Evolutionary conservation across 176 grass and related monocot genomes (phyloP).

Genomic region (Bonia amplexicaulis): DNA sequence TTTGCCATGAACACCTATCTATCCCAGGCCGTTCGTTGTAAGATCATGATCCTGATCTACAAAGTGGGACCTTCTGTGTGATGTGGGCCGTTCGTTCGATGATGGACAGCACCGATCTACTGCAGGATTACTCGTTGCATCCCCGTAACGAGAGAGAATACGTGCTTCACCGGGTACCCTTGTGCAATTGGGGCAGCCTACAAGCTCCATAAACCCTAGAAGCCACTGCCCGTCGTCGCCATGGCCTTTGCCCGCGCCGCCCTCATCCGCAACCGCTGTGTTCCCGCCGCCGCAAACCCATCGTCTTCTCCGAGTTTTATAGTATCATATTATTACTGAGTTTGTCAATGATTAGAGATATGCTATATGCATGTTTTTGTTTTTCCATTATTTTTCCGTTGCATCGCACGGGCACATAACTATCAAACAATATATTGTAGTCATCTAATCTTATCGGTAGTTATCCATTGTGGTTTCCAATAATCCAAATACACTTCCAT

Average conservation of each 20-base stretch:
- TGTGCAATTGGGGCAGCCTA: no score
- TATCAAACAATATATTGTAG: neutral
- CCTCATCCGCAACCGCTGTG: slow-evolving; percentile 22
- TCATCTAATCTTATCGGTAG: neutral
- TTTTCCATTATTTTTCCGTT: no score
- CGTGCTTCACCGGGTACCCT: no score
- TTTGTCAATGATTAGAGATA: no score
- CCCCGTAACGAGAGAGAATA: neutral
- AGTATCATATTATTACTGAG: no score
- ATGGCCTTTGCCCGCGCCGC: slow-evolving; percentile 59
- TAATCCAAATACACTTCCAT: neutral
- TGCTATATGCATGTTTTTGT: no score
- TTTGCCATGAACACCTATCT: no score
- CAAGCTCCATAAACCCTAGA: neutral
- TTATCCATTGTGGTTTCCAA: neutral
- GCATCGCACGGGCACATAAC: no score
- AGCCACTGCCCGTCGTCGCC: neutral
- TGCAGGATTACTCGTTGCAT: neutral
- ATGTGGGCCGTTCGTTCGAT: neutral
- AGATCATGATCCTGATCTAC: no score
- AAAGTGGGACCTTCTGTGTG: no score
- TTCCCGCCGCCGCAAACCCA: slow-evolving; percentile 33
- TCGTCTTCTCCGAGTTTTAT: slow-evolving; percentile 43
- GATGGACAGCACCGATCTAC: neutral
- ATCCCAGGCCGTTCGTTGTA: no score